A percentile compares a stretch with the other conserved stretches of the same genome.
phyloP scores from a whole-genome alignment of 768 basidiomycete species.

The Clitopilus hobsonii region DNA sequence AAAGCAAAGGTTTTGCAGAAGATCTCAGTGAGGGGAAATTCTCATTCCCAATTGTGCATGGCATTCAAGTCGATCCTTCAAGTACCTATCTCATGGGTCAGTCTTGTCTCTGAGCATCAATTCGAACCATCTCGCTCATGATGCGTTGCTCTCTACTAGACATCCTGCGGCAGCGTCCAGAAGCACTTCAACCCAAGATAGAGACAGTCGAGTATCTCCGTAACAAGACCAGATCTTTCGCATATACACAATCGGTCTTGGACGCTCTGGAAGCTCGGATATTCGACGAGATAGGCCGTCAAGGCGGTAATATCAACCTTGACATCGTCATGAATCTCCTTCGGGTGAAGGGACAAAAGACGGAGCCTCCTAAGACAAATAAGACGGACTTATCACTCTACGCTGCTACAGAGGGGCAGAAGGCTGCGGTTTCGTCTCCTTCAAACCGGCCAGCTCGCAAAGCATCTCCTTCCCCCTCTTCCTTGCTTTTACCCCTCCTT shows the following conservation, averaged over 20 bases:
- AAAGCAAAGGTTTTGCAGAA: constrained; percentile 69
- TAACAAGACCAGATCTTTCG: constrained; percentile 63
- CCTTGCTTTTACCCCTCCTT: too few relatives aligned
- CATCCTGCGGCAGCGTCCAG: constrained; percentile 82
- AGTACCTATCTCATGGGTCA: constrained; percentile 66
- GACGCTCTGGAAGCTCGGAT: constrained; percentile 50
- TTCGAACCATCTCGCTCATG: not conserved
- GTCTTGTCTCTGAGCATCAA: constrained; percentile 13
- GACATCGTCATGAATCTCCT: too few relatives aligned
- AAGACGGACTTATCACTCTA: too few relatives aligned
- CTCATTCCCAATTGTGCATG: constrained; percentile 79
- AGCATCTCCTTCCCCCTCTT: too few relatives aligned
- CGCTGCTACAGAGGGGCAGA: too few relatives aligned
- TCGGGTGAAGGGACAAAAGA: too few relatives aligned
- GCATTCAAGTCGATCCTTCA: constrained; percentile 56
- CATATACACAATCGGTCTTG: constrained; percentile 62
- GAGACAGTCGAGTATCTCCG: constrained; percentile 64
- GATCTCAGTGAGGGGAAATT: constrained; percentile 85
- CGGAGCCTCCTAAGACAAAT: too few relatives aligned
- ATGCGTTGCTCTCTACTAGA: constrained; percentile 42
- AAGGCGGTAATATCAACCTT: constrained; percentile 91
- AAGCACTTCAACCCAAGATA: constrained; percentile 61
- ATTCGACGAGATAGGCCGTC: constrained; percentile 46
- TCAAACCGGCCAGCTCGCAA: too few relatives aligned
- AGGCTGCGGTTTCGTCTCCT: too few relatives aligned